phyloP scores from a whole-genome alignment of 768 basidiomycete genomes.

The Rhodosporidiobolus odoratus region DNA sequence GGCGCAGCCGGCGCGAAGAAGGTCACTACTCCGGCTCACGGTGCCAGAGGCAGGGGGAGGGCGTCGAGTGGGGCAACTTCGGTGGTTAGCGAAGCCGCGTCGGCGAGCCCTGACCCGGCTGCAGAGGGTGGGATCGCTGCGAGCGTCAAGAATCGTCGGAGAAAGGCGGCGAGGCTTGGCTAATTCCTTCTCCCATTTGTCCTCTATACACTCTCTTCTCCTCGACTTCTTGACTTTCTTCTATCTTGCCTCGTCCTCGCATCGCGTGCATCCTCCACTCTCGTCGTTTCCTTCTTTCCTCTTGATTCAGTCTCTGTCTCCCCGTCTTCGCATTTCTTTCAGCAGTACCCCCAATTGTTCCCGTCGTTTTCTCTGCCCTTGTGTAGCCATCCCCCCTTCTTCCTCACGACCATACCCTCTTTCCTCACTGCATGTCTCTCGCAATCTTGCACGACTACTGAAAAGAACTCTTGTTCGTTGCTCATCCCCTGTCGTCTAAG shows the following conservation, averaged over 20 bases:
- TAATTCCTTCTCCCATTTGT: background rate
- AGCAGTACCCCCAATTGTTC: no score
- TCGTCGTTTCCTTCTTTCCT: background rate
- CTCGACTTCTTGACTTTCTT: background rate
- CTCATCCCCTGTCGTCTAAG: no score
- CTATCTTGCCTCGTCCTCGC: background rate
- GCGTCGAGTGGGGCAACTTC: background rate
- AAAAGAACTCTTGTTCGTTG: no score
- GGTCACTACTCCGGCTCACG: background rate
- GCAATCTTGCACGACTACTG: no score
- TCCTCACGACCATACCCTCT: no score
- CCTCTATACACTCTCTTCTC: background rate
- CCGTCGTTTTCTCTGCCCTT: background rate
- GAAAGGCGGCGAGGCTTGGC: conserved; percentile 10
- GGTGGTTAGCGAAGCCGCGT: background rate
- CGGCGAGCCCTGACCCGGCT: background rate
- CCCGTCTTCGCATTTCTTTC: background rate
- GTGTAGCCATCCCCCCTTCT: background rate
- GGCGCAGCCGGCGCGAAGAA: background rate
- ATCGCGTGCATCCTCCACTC: no score
- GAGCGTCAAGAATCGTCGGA: conserved; percentile 18
- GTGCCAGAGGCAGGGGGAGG: background rate
- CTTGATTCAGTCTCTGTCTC: background rate
- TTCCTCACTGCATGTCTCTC: no score
- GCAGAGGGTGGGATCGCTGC: conserved; percentile 11